Conservation (phyloP, 352 stramenopile genomes). For the Globisporangium heterothallicum region DNA sequence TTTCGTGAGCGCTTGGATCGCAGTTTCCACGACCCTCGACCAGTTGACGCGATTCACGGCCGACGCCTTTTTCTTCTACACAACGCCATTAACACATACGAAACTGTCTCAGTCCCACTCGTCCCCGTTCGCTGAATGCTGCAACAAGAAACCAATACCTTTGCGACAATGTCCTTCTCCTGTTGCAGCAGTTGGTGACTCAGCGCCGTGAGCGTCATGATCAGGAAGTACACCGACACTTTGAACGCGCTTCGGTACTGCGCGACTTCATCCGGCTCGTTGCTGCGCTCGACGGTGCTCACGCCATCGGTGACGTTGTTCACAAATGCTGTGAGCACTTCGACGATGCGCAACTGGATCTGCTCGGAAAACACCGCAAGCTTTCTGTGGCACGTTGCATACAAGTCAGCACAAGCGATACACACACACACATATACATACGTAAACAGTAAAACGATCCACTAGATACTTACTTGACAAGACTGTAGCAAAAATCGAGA, state of each 20-base stretch:
- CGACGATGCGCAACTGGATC: constrained; percentile 57
- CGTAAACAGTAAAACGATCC: not conserved
- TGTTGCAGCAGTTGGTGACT: constrained; percentile 42
- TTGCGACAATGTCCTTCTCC: constrained; percentile 60
- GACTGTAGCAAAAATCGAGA: constrained; percentile 69
- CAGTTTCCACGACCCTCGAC: constrained; percentile 57
- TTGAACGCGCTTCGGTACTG: constrained; percentile 58
- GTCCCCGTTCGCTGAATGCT: too few relatives aligned
- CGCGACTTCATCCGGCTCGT: constrained; percentile 35
- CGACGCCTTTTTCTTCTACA: constrained; percentile 27
- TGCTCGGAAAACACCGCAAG: constrained; percentile 39
- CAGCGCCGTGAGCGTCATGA: constrained; percentile 48
- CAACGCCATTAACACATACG: not conserved
- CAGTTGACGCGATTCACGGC: constrained; percentile 48
- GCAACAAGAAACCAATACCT: constrained; percentile 15
- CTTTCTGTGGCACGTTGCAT: constrained; percentile 31
- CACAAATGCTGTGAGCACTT: constrained; percentile 58
- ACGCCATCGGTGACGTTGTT: constrained; percentile 53
- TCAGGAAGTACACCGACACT: constrained; percentile 64
- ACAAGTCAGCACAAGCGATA: not conserved
- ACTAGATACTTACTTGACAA: constrained; percentile 47
- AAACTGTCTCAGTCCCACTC: too few relatives aligned
- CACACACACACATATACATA: not conserved
- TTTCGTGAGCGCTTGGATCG: constrained; percentile 49
- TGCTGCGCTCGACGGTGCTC: constrained; percentile 21